These are phyloP conservation scores for Ceratobasidium sp. DNA, from an alignment of 1,284 basidiomycete genomes.

Conservation along the genomic window DNA sequence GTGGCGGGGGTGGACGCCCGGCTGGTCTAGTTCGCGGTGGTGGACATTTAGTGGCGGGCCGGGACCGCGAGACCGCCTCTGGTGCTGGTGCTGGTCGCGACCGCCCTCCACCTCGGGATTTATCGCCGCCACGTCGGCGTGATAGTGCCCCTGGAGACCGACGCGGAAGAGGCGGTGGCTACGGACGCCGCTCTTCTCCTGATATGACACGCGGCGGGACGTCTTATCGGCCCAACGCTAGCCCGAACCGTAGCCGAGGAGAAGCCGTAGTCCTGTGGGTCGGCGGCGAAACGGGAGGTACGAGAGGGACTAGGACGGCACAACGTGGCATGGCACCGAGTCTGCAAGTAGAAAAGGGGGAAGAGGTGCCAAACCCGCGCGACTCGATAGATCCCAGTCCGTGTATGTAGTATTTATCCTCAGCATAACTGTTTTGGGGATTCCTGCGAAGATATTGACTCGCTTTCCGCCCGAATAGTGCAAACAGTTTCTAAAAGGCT, in stretches of 20 bases:
- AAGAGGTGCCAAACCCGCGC: too few relatives aligned
- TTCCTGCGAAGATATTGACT: too few relatives aligned
- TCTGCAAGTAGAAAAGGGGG: too few relatives aligned
- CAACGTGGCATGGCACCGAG: too few relatives aligned
- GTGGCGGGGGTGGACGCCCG: constrained; percentile 43
- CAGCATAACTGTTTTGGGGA: constrained; percentile 24
- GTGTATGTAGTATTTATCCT: too few relatives aligned
- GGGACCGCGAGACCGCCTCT: constrained; percentile 18
- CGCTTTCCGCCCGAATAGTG: too few relatives aligned
- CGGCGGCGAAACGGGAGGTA: constrained; percentile 36
- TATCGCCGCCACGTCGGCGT: constrained; percentile 29
- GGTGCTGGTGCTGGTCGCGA: background rate
- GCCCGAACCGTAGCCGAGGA: constrained; percentile 34
- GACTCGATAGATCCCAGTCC: constrained; percentile 45
- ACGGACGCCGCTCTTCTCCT: constrained; percentile 34
- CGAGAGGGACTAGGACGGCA: constrained; percentile 19
- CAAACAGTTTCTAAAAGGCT: too few relatives aligned
- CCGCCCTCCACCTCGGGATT: constrained; percentile 14
- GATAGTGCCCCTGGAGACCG: constrained; percentile 26
- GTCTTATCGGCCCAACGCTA: constrained; percentile 25
- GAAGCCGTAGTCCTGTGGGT: constrained; percentile 40
- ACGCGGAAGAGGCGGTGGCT: constrained; percentile 11
- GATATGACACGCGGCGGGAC: constrained; percentile 41
- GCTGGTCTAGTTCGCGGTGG: constrained; percentile 40
- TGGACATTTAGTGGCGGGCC: constrained; percentile 31